Evolutionary conservation across 1,139 yeast genomes (phyloP).

Genomic region (Hanseniaspora sp.): DNA sequence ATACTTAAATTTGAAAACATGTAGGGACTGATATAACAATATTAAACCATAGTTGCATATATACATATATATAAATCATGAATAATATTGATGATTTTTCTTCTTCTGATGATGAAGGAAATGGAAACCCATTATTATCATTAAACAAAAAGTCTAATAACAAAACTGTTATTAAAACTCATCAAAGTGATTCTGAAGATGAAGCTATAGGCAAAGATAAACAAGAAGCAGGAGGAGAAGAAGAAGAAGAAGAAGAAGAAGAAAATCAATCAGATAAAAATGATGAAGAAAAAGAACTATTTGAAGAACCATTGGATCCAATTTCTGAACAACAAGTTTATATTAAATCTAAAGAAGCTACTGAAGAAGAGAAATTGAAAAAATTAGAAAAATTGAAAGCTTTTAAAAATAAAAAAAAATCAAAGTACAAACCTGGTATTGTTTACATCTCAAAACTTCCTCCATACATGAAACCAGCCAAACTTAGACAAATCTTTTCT

Average conservation of each 20-base stretch:
- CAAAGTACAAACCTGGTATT: conserved; percentile 69
- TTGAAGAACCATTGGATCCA: not conserved
- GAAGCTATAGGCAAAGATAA: conserved; percentile 10
- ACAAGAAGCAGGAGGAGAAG: conserved; percentile 14
- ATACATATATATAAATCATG: no score
- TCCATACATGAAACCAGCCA: conserved; percentile 93
- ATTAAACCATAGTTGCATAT: no score
- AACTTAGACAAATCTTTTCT: conserved; percentile 65
- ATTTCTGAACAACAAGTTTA: conserved; percentile 7
- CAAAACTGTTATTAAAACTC: not conserved
- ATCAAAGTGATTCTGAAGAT: not conserved
- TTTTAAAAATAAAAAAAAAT: conserved; percentile 46
- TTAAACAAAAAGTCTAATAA: conserved; percentile 1
- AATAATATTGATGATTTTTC: conserved; percentile 15
- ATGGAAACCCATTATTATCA: conserved; percentile 4
- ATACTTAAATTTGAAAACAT: no score
- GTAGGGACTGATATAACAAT: no score
- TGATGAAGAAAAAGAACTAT: not conserved
- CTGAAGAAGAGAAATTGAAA: conserved; percentile 22
- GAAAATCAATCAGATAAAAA: not conserved
- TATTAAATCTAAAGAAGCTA: not conserved
- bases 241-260: not conserved
- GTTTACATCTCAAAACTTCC: conserved; percentile 83
- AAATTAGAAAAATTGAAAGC: conserved; percentile 26
- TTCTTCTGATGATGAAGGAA: conserved; percentile 15